Evolutionary conservation across 768 basidiomycete genomes (phyloP).

Genomic region (Obba rivulosa): DNA sequence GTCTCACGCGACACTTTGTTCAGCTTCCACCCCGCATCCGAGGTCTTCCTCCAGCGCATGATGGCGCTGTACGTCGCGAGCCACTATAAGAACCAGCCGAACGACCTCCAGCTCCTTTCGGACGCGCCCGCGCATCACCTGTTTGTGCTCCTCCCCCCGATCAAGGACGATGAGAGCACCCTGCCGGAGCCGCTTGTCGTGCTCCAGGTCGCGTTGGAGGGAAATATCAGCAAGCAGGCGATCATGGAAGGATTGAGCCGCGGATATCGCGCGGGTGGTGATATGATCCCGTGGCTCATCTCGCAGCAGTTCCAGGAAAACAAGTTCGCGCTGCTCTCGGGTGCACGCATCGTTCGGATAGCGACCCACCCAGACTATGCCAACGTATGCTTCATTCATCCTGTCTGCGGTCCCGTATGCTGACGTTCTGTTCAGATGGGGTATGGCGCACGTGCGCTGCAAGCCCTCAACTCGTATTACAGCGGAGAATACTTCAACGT

Average conservation of each 20-base stretch:
- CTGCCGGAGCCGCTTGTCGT: conserved; percentile 96
- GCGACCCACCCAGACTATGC: conserved; percentile 96
- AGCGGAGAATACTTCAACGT: conserved; percentile 88
- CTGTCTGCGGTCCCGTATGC: conserved; percentile 2
- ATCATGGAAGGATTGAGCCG: conserved; percentile 84
- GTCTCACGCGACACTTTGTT: conserved; percentile 95
- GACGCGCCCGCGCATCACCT: conserved; percentile 97
- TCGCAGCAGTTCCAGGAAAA: conserved; percentile 95
- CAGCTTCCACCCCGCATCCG: conserved; percentile 95
- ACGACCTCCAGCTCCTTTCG: conserved; percentile 94
- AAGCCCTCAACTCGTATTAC: conserved; percentile 86
- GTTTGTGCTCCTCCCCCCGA: conserved; percentile 90
- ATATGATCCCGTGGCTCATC: conserved; percentile 97
- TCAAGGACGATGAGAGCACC: conserved; percentile 84
- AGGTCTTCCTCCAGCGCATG: conserved; percentile 95
- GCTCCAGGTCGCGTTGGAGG: conserved; percentile 93
- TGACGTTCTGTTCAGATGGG: conserved; percentile 66
- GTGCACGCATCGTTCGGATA: conserved; percentile 86
- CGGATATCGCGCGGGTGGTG: conserved; percentile 84
- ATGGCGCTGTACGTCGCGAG: conserved; percentile 97
- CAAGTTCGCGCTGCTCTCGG: conserved; percentile 87
- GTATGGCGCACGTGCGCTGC: conserved; percentile 85
- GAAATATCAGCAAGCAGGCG: conserved; percentile 78
- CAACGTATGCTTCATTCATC: conserved; percentile 40
- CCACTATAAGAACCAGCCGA: conserved; percentile 99